A percentile compares a stretch with the other conserved stretches of the same genome.
Conservation (phyloP, 139 green algal species). For the Coccomyxa sp. region DNA sequence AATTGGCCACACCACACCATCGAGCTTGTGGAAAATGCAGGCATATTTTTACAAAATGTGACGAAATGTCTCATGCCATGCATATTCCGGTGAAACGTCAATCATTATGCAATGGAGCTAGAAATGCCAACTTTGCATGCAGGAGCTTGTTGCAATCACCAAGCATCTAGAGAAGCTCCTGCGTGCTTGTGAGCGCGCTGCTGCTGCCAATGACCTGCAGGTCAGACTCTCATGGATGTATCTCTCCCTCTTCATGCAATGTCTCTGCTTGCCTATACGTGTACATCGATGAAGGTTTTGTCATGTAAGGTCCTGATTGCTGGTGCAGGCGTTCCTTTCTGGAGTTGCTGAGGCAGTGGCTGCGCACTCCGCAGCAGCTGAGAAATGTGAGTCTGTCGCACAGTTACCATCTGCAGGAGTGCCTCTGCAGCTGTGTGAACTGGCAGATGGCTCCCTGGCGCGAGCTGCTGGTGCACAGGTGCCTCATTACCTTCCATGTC, state of each 20-base stretch:
- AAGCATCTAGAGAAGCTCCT: conserved; percentile 23
- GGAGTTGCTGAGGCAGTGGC: background rate
- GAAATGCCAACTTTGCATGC: background rate
- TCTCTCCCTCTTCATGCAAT: background rate
- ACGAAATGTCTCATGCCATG: background rate
- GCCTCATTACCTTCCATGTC: background rate
- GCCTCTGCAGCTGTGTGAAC: background rate
- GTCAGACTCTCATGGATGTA: background rate
- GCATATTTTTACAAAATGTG: too few species aligned
- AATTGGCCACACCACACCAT: too few species aligned
- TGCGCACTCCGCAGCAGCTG: background rate
- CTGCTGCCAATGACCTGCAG: background rate
- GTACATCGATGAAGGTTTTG: background rate
- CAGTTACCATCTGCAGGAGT: conserved; percentile 13
- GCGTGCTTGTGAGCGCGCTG: conserved; percentile 5
- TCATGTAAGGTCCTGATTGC: background rate
- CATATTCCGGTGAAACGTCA: background rate
- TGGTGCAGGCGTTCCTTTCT: background rate
- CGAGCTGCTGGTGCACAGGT: background rate
- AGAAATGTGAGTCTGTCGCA: background rate
- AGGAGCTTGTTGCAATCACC: conserved; percentile 28
- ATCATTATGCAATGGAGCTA: background rate
- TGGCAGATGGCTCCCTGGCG: background rate
- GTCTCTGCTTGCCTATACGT: background rate
- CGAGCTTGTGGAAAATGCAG: too few species aligned